Evolutionary conservation across 192 early-diverging fungal genomes (phyloP).

Genomic region (Entomortierella lignicola): DNA sequence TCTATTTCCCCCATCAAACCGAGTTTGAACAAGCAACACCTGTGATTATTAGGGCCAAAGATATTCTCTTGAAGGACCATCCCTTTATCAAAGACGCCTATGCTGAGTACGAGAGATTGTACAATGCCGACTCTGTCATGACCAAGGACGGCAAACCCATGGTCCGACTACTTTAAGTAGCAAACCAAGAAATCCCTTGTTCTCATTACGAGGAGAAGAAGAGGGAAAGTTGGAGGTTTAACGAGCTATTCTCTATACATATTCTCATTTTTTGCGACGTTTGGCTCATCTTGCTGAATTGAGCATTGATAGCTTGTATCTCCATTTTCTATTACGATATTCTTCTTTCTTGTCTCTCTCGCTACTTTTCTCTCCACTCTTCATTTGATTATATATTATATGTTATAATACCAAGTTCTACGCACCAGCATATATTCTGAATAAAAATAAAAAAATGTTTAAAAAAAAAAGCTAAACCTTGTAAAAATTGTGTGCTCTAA

Average conservation of each 20-base stretch:
- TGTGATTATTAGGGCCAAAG: conserved; percentile 11
- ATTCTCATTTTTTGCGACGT: no score
- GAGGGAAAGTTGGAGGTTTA: no score
- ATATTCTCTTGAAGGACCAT: conserved; percentile 38
- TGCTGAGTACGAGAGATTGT: conserved; percentile 31
- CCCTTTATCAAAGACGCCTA: conserved; percentile 18
- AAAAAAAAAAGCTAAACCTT: no score
- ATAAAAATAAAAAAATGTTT: background rate
- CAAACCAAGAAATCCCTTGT: background rate
- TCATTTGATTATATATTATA: no score
- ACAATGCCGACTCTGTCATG: conserved; percentile 37
- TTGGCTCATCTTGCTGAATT: no score
- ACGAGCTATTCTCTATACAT: no score
- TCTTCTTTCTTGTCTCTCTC: no score
- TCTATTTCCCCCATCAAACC: conserved; percentile 41
- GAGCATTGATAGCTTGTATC: no score
- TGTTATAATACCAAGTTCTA: no score
- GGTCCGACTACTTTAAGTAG: conserved; percentile 34
- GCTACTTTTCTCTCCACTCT: no score
- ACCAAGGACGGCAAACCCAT: conserved; percentile 36
- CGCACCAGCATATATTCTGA: background rate
- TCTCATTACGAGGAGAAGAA: no score
- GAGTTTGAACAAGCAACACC: conserved; percentile 33
- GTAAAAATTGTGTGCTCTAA: background rate
- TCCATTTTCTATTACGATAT: no score